phyloP scores from a whole-genome alignment of 2,329 filamentous ascomycete genomes.

The Aspergillus niger region DNA sequence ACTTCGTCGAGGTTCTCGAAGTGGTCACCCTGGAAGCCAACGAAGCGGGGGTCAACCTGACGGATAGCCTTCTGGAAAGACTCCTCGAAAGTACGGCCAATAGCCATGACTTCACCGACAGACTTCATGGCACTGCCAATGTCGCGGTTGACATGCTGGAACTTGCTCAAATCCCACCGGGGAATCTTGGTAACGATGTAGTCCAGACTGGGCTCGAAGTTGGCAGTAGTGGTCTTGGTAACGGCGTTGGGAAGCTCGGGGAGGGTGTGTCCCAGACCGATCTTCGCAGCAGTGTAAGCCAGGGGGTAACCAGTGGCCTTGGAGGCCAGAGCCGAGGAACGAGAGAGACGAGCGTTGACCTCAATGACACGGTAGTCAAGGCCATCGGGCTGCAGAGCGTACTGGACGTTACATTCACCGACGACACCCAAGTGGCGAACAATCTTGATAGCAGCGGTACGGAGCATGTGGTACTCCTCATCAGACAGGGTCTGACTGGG shows the following conservation, averaged over 20 bases:
- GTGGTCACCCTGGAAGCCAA: constrained; percentile 92
- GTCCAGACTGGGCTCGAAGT: constrained; percentile 96
- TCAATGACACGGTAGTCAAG: constrained; percentile 98
- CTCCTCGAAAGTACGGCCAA: constrained; percentile 97
- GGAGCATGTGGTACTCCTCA: constrained; percentile 99
- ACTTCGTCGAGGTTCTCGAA: constrained; percentile 91
- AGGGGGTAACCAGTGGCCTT: constrained; percentile 98
- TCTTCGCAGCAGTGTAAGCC: constrained; percentile 97
- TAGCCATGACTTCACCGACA: constrained; percentile 98
- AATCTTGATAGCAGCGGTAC: constrained; percentile 96
- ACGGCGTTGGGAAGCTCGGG: constrained; percentile 97
- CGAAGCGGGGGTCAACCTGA: constrained; percentile 87
- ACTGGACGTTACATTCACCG: constrained; percentile 98
- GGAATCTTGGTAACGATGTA: constrained; percentile 99
- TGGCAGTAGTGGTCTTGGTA: constrained; percentile 97
- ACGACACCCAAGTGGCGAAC: constrained; percentile 95
- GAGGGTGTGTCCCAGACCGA: constrained; percentile 90
- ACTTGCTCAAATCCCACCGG: constrained; percentile 97
- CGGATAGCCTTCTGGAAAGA: constrained; percentile 99
- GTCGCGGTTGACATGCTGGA: constrained; percentile 96
- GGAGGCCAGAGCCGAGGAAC: constrained; percentile 93
- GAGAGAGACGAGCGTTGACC: constrained; percentile 96
- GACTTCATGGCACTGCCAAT: constrained; percentile 99
- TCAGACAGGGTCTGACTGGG: constrained; percentile 96
- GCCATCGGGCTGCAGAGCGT: constrained; percentile 92